Conservation (phyloP, 1,139 yeast genomes). For the Yamadazyma oceani region DNA sequence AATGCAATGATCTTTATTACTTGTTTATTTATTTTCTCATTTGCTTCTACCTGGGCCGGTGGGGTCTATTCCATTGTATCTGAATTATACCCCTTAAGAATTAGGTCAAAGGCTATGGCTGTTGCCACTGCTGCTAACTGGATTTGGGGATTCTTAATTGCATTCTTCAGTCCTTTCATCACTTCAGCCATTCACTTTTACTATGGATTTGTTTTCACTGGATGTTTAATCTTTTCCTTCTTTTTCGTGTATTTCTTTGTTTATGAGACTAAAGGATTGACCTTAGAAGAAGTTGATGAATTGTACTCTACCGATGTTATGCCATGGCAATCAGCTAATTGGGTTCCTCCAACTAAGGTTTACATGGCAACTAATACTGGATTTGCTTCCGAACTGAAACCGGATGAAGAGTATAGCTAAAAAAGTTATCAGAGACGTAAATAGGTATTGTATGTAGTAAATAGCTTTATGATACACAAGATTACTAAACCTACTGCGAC, state of each 20-base stretch:
- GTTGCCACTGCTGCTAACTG: constrained; percentile 76
- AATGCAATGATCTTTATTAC: constrained; percentile 73
- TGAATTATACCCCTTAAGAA: constrained; percentile 76
- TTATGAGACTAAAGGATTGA: constrained; percentile 65
- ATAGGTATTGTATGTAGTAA: not conserved
- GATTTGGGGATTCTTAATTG: constrained; percentile 76
- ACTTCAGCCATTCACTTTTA: constrained; percentile 44
- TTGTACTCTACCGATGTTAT: constrained; percentile 48
- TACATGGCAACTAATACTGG: constrained; percentile 34
- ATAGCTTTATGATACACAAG: too few relatives aligned
- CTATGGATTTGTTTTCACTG: constrained; percentile 76
- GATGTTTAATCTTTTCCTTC: constrained; percentile 58
- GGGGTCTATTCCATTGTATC: constrained; percentile 75
- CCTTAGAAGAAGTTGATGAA: constrained; percentile 68
- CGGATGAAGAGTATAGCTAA: constrained; percentile 25
- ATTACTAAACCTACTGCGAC: too few relatives aligned
- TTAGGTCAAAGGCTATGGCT: constrained; percentile 78
- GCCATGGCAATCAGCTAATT: constrained; percentile 47
- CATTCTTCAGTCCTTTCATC: constrained; percentile 71
- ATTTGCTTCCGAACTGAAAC: constrained; percentile 28
- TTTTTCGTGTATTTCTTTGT: constrained; percentile 57
- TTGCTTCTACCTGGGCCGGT: constrained; percentile 88
- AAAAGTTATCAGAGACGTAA: too few relatives aligned
- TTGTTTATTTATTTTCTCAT: constrained; percentile 75
- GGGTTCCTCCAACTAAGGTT: constrained; percentile 41